Evolutionary conservation across 345 rosid genomes (phyloP), one percentile per base, ranked within the genome.

Genomic region (Luvunga scandens): DNA sequence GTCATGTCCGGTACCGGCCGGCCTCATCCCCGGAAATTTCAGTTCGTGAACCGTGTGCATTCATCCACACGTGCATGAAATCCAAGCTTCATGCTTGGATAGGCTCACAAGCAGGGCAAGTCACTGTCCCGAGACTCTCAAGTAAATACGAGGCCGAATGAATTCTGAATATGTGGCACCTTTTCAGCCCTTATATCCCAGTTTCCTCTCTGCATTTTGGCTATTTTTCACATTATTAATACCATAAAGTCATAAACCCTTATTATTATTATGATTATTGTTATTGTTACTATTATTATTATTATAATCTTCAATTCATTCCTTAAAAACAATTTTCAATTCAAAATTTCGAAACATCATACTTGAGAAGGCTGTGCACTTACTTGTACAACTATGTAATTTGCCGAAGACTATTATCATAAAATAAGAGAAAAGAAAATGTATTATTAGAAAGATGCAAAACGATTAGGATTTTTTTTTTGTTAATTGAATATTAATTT

Each of bases 1-100:
- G 7, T 36, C 2, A 36, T 36, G 9, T 7, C 2, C 39, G 9
- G 6, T 8, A 38, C 3, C 2, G 10, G 1, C 42, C 0, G 0
- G 2, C 0, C 10, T 38, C 12, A 2, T 38, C 42, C 2, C 12
- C 0, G 12, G 0, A 8, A n/a, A 59, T 22, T 22, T 59, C 27
- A 22, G 28, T 7, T 59, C 62, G 62, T 59, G 66, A 16, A 31
- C 9, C 14, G 28, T 59, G 66, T 18, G 66, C 1, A 31, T 21
- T 36, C 0, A 34, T 19, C 13, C 69, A 34, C 45, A 66, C 69
- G 48, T 34, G 69, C 48, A 66, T 33, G 25, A 4, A 22, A 34
- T 66, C 14, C 48, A 0, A 22, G 27, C 70, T 19, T 34, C 48
- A 66, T 9, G 45, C 5, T 19, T 19, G 42, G 7, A 34, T 34